Base-by-base conservation (phyloP, 169 alveolate species). In the Sarcocystis neurona region DNA sequence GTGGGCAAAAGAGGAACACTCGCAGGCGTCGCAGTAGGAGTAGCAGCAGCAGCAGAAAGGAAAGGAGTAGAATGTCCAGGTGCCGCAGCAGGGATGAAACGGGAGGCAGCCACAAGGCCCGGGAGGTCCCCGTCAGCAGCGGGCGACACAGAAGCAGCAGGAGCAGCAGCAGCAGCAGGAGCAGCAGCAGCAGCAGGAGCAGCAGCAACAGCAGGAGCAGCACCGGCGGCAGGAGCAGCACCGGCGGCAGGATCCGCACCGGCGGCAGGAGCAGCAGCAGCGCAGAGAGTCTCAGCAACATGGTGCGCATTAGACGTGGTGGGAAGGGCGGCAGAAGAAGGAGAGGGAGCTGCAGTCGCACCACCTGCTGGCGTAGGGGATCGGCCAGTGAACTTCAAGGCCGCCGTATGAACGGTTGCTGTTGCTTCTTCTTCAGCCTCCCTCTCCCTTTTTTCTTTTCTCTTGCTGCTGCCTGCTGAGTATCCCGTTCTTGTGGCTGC, bases 391-490 rank as follows among this genome's bases (percentile, higher is more conserved):
- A 58, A 4, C 8, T 34, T 41, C 2, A 78, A 60, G 53, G 79
- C 88, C 32, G 0, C 0, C 60, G 58, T 23, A 56, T 78, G 79
- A n/a, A 80, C 88, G 58, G 88, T 34, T 34, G 77, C 78, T 80
- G 88, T 78, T 12, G 79, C 88, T 32, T 34, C 50, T 41, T 80
- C 88, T n/a, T 80, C 88, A 50, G 88, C 34, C 43, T 80, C 78
- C 88, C 78, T 12, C 2, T 56, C 88, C 15, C 79, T 58, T 56
- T 50, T 60, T 56, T 75, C 75, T 15, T 53, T 1, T 39, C 75
- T 15, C 79, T 53, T 0, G 78, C 41, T 56, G 88, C 15, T 39
- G 88, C 23, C 53, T 75, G 56, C 85, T 77, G 85, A 66, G 30
- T 56, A 37, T 20, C 63, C 85, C 41, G 66, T 12, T 41, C 23